Evolutionary conservation across 179 eudicot genomes (phyloP), one percentile per base, ranked within the genome.

Genomic region (Carnegiea gigantea): DNA sequence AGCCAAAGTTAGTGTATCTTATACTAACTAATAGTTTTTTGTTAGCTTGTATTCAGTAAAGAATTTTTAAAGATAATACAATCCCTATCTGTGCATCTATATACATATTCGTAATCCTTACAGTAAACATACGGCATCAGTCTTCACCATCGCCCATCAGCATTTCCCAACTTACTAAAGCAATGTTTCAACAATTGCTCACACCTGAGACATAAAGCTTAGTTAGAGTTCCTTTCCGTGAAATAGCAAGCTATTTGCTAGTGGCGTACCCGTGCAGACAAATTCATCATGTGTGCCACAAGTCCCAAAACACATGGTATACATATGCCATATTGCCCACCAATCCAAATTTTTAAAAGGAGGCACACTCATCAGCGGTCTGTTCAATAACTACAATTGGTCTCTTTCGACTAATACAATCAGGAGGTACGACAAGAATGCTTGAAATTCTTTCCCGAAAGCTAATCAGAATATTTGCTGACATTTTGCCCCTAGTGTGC

Each of bases 1-100:
- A 38, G 79, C 18, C 53, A 24, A 78, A 18, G 70, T 51, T 40
- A 36, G 43, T 40, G 54, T 33, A 78, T n/a, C 57, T 57, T 62
- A 40, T 79, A 51, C 73, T 40, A 6, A 9, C 30, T 17, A 80
- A 57, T 24, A 73, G 20, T 43, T 23, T 73, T 13, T 17, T 18
- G 18, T 18, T 21, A 75, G 53, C 75, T 49, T 46, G 79, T 60
- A 33, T 18, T 73, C 23, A 53, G 10, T 36, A 65, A 48, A 75
- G 49, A 67, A 76, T 36, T 71, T 18, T n/a, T 4, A 70, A 53
- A 46, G 70, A 57, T 54, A 57, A 70, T 48, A 12, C 53, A 70
- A 73, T 73, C 33, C 82, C 51, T 70, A 59, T 46, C 40, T 12
- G 68, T 46, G 40, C 60, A 57, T 65, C 30, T 65, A 54, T 28